A percentile compares a stretch with the other conserved stretches of the same genome.
These are phyloP conservation scores for Kluyveromyces nonfermentans DNA, from an alignment of 805 yeast genomes.

Conservation along the genomic window DNA sequence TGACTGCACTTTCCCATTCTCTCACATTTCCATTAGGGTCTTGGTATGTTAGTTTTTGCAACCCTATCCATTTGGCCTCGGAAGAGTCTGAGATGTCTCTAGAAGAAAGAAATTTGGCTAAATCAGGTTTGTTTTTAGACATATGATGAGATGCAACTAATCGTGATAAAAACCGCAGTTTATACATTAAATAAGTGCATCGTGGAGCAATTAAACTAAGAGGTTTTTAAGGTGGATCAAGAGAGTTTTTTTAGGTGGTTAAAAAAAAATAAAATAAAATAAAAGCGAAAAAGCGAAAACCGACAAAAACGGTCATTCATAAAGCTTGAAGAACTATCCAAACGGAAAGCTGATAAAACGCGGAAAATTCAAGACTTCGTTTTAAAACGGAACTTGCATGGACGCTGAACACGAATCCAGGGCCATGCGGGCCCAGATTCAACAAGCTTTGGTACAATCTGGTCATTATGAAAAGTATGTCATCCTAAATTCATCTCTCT, in stretches of 20 bases:
- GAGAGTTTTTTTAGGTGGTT: no score
- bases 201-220: no score
- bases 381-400: neutral
- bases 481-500: neutral
- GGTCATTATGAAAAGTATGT: conserved; percentile 66
- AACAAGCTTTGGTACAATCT: conserved; percentile 57
- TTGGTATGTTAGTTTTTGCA: conserved; percentile 55
- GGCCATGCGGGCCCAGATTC: conserved; percentile 49
- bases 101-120: conserved; percentile 26
- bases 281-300: no score
- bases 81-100: conserved; percentile 27
- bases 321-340: no score
- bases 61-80: conserved; percentile 58
- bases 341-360: no score
- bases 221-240: no score
- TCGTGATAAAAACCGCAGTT: neutral
- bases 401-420: neutral
- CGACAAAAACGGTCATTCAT: neutral
- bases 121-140: conserved; percentile 29
- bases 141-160: conserved; percentile 1
- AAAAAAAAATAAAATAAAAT: no score
- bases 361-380: no score
- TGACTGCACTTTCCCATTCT: conserved; percentile 85
- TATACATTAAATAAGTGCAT: neutral
- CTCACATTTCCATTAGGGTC: conserved; percentile 65